Evolutionary conservation across 1,284 basidiomycete genomes (phyloP).

Genomic region (Agaricales sp.): DNA sequence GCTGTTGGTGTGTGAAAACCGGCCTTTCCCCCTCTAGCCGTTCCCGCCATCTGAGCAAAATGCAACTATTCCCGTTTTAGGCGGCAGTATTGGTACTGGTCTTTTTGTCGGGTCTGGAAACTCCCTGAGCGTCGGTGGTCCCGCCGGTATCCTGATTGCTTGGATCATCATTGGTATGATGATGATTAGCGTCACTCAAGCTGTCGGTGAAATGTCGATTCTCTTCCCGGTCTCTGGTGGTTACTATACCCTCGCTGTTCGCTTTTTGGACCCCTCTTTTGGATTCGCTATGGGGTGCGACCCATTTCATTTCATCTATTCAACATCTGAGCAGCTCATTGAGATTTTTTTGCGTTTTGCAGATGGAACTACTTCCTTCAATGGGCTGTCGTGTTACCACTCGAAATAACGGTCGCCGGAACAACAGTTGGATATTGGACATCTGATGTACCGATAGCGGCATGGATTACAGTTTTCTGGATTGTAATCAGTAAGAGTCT

Average conservation of each 20-base stretch:
- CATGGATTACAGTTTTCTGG: slow-evolving; percentile 41
- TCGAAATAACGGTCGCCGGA: slow-evolving; percentile 34
- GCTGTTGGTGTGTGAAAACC: slow-evolving; percentile 33
- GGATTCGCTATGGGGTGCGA: slow-evolving; percentile 34
- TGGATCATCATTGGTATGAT: slow-evolving; percentile 34
- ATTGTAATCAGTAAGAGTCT: slow-evolving; percentile 25
- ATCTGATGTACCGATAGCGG: slow-evolving; percentile 24
- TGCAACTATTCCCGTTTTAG: slow-evolving; percentile 15
- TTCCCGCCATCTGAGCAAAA: background rate
- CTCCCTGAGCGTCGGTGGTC: slow-evolving; percentile 28
- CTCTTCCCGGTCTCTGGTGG: slow-evolving; percentile 43
- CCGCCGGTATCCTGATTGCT: slow-evolving; percentile 29
- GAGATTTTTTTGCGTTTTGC: too few species aligned
- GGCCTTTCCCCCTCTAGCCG: background rate
- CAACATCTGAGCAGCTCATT: background rate
- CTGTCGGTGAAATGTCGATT: slow-evolving; percentile 42
- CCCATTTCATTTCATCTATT: background rate
- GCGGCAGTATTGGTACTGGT: slow-evolving; percentile 42
- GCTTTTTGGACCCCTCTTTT: slow-evolving; percentile 39
- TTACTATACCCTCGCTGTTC: slow-evolving; percentile 34
- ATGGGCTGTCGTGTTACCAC: slow-evolving; percentile 31
- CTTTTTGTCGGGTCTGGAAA: slow-evolving; percentile 42
- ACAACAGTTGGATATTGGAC: slow-evolving; percentile 34
- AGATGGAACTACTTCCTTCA: slow-evolving; percentile 38
- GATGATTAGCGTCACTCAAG: slow-evolving; percentile 37